Evolutionary conservation across 441 rosid species (phyloP).

Genomic region (Populus trichocarpa): DNA sequence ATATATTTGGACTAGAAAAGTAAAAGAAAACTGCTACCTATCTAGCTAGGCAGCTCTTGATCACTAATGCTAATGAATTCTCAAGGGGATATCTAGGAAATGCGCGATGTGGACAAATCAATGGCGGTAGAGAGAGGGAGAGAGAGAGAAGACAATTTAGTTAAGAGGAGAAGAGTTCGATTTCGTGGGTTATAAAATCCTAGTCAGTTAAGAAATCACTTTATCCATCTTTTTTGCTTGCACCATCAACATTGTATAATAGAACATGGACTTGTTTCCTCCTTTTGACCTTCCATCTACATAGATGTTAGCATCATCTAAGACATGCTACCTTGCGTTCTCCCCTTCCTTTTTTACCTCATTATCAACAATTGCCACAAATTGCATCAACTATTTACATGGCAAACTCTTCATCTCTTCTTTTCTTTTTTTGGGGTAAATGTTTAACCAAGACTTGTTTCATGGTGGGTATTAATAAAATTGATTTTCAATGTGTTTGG

Average conservation of each 20-base stretch:
- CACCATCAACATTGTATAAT: background rate
- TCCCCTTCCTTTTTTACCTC: background rate
- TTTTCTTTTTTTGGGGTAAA: too few relatives aligned
- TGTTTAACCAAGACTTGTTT: too few relatives aligned
- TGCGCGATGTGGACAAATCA: background rate
- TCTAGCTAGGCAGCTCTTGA: background rate
- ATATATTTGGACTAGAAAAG: background rate
- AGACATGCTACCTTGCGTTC: background rate
- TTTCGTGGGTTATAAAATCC: too few relatives aligned
- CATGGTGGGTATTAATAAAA: background rate
- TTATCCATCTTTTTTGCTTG: background rate
- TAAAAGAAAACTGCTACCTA: background rate
- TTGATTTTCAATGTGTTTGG: background rate
- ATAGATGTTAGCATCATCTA: background rate
- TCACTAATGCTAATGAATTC: background rate
- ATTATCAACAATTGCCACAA: background rate
- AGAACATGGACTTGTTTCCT: background rate
- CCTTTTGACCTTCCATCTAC: background rate
- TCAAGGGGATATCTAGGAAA: background rate
- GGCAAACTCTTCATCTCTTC: background rate
- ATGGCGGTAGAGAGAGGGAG: background rate
- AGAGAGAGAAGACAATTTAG: background rate
- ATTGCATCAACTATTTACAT: background rate
- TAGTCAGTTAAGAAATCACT: too few relatives aligned
- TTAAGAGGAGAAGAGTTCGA: background rate